Percentiles rank a stretch among this genome's conserved stretches.
Evolutionary conservation across 768 basidiomycete genomes (phyloP).

Genomic region (Clavaria fumosa): DNA sequence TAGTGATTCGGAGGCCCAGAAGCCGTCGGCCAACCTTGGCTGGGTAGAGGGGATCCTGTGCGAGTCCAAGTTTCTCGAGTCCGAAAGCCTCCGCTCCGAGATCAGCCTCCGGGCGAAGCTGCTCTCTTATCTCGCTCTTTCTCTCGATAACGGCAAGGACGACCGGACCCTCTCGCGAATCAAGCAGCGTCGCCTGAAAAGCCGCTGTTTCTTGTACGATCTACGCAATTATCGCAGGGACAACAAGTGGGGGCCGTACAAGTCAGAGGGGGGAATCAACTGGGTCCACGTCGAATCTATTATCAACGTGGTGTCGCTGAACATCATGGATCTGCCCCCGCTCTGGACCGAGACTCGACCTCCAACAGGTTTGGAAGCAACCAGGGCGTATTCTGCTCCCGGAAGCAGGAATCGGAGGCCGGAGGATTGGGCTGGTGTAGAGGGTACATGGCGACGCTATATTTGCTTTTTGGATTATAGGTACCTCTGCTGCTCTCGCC

Average conservation of each 20-base stretch:
- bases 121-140: constrained; percentile 32
- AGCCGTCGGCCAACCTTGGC: constrained; percentile 25
- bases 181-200: constrained; percentile 25
- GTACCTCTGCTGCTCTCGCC: constrained; percentile 18
- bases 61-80: constrained; percentile 23
- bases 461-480: constrained; percentile 72
- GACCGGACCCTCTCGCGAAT: constrained; percentile 16
- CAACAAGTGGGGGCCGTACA: constrained; percentile 48
- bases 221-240: constrained; percentile 37
- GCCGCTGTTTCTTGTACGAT: constrained; percentile 49
- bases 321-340: constrained; percentile 34
- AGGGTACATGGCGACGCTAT: constrained; percentile 60
- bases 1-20: constrained; percentile 8
- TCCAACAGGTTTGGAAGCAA: constrained; percentile 33
- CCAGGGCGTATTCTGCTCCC: constrained; percentile 40
- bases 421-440: constrained; percentile 60
- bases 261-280: constrained; percentile 27
- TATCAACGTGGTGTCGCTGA: constrained; percentile 35
- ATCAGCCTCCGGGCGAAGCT: constrained; percentile 27
- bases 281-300: constrained; percentile 54
- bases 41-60: constrained; percentile 32
- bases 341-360: constrained; percentile 26
- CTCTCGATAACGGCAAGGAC: constrained; percentile 22
- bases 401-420: constrained; percentile 16
- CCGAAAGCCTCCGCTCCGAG: constrained; percentile 6